A percentile compares a stretch with the other conserved stretches of the same genome.
phyloP scores from a whole-genome alignment of 768 basidiomycete genomes.

The Stropharia rugosoannulata region DNA sequence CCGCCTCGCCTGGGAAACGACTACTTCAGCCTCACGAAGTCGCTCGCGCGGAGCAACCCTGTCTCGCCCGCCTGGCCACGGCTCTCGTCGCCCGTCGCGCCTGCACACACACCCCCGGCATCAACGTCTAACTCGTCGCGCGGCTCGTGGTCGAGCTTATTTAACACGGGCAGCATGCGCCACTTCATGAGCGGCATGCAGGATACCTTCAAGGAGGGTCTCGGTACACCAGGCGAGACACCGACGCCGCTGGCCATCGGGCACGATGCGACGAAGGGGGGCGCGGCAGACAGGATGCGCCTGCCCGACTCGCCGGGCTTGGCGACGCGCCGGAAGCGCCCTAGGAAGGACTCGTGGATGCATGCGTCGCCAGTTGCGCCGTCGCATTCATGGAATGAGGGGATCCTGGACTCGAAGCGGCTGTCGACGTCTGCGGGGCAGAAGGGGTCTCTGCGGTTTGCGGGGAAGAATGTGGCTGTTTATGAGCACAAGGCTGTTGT shows the following conservation, averaged over 20 bases:
- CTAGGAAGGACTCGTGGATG: slow-evolving; percentile 28
- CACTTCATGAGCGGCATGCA: slow-evolving; percentile 69
- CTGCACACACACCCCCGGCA: slow-evolving; percentile 37
- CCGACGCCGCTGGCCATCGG: slow-evolving; percentile 15
- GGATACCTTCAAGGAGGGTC: slow-evolving; percentile 46
- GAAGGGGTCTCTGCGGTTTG: slow-evolving; percentile 41
- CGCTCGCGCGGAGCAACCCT: slow-evolving; percentile 35
- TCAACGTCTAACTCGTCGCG: slow-evolving; percentile 63
- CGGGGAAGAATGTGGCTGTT: slow-evolving; percentile 22
- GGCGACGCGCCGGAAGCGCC: slow-evolving; percentile 14
- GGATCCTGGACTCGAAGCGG: slow-evolving; percentile 25
- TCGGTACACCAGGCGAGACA: slow-evolving; percentile 37
- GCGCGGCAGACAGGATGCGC: slow-evolving; percentile 13
- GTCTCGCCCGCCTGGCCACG: slow-evolving; percentile 55
- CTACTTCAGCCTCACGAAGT: slow-evolving; percentile 56
- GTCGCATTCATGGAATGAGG: slow-evolving; percentile 62
- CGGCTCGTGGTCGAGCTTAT: slow-evolving; percentile 81
- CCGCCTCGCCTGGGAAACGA: slow-evolving; percentile 33
- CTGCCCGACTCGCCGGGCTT: slow-evolving; percentile 17
- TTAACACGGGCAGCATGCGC: slow-evolving; percentile 63
- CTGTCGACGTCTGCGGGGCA: slow-evolving; percentile 38
- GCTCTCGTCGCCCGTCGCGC: slow-evolving; percentile 41
- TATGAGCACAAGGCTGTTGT: slow-evolving; percentile 29
- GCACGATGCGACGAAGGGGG: slow-evolving; percentile 18
- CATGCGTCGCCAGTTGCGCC: slow-evolving; percentile 27